Conservation (phyloP, 1,284 basidiomycete species). For the Trichosporon faecale region DNA sequence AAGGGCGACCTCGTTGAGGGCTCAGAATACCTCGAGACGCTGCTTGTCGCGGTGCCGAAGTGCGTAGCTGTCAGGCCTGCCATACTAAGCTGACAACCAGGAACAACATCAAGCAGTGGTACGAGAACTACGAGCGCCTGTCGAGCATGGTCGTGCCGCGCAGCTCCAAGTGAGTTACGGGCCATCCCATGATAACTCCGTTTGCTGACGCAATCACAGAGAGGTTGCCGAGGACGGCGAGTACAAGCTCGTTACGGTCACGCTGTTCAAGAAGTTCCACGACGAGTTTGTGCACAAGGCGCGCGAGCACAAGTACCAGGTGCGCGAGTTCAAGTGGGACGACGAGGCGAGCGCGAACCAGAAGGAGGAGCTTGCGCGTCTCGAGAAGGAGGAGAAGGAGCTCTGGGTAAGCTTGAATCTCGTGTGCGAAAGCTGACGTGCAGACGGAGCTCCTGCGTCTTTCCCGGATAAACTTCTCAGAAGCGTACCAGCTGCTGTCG, state of each 20-base stretch:
- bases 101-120: constrained; percentile 83
- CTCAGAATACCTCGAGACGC: constrained; percentile 90
- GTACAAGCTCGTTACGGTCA: constrained; percentile 79
- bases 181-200: background rate
- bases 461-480: constrained; percentile 92
- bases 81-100: constrained; percentile 53
- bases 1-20: constrained; percentile 70
- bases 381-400: constrained; percentile 88
- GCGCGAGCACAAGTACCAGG: constrained; percentile 93
- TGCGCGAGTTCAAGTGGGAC: constrained; percentile 91
- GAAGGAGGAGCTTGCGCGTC: constrained; percentile 71
- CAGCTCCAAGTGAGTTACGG: constrained; percentile 67
- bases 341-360: constrained; percentile 80
- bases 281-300: constrained; percentile 94
- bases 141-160: constrained; percentile 92
- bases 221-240: constrained; percentile 81
- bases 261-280: constrained; percentile 84
- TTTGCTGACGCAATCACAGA: constrained; percentile 33
- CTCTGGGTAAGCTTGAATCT: constrained; percentile 74
- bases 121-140: constrained; percentile 80
- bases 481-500: constrained; percentile 89
- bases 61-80: constrained; percentile 45
- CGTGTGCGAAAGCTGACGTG: background rate
- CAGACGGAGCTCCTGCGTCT: constrained; percentile 92
- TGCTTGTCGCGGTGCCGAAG: constrained; percentile 93